Evolutionary conservation across 768 basidiomycete species (phyloP).

Genomic region (Rhodotorula taiwanensis): DNA sequence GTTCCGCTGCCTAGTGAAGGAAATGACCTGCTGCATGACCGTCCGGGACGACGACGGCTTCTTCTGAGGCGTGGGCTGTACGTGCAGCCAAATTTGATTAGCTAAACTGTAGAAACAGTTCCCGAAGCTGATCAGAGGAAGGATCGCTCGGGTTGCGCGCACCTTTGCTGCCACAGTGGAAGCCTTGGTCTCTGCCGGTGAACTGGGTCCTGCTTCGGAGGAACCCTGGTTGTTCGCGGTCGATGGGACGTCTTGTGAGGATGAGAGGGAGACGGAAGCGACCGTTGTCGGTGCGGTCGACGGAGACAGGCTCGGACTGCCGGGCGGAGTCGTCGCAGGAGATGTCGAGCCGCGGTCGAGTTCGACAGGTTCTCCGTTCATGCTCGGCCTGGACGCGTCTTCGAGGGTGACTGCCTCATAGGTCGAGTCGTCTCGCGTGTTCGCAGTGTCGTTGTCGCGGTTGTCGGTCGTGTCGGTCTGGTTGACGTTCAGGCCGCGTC

Average conservation of each 20-base stretch:
- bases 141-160: too few species aligned
- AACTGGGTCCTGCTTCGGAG: too few species aligned
- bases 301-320: neutral
- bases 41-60: constrained; percentile 43
- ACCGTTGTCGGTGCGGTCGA: neutral
- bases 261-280: neutral
- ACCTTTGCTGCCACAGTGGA: neutral
- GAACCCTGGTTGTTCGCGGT: too few species aligned
- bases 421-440: too few species aligned
- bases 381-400: neutral
- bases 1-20: constrained; percentile 72
- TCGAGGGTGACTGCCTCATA: constrained; percentile 25
- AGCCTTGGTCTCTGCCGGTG: too few species aligned
- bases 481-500: too few species aligned
- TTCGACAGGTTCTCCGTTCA: neutral
- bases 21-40: constrained; percentile 67
- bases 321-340: neutral
- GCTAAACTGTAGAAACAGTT: too few species aligned
- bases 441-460: too few species aligned
- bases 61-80: constrained; percentile 6
- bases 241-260: too few species aligned
- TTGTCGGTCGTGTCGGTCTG: too few species aligned
- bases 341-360: neutral
- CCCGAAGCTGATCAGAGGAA: too few species aligned
- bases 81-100: neutral